These are phyloP conservation scores for Fusarium mundagurra DNA, from an alignment of 2,329 filamentous ascomycete species.

Conservation along the genomic window DNA sequence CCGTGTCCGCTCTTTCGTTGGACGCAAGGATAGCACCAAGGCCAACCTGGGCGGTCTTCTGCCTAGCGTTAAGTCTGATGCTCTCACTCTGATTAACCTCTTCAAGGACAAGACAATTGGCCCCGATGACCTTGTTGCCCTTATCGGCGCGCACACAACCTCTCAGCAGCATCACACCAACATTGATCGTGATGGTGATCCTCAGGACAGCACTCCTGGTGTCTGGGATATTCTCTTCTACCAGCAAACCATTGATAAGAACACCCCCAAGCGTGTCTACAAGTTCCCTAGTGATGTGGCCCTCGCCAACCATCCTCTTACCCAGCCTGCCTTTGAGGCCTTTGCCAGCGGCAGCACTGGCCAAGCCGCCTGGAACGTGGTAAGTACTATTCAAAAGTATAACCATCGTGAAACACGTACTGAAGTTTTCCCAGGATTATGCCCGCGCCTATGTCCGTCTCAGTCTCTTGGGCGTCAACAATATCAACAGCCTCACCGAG, in stretches of 20 bases:
- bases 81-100: slow-evolving; percentile 58
- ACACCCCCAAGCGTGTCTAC: slow-evolving; percentile 50
- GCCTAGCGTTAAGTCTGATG: slow-evolving; percentile 54
- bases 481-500: slow-evolving; percentile 64
- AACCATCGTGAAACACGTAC: neutral
- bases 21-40: slow-evolving; percentile 57
- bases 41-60: slow-evolving; percentile 54
- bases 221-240: slow-evolving; percentile 65
- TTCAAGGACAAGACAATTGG: slow-evolving; percentile 65
- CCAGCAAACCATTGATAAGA: slow-evolving; percentile 48
- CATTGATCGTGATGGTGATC: slow-evolving; percentile 50
- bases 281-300: slow-evolving; percentile 55
- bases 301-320: slow-evolving; percentile 50
- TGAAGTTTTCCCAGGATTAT: slow-evolving; percentile 52
- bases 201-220: slow-evolving; percentile 63
- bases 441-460: slow-evolving; percentile 63
- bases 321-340: slow-evolving; percentile 49
- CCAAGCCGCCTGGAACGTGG: slow-evolving; percentile 54
- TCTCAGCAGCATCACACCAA: slow-evolving; percentile 60
- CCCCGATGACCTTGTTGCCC: slow-evolving; percentile 60
- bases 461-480: slow-evolving; percentile 64
- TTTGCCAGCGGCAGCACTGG: slow-evolving; percentile 48
- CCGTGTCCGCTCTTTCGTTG: slow-evolving; percentile 60
- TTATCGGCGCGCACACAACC: slow-evolving; percentile 64
- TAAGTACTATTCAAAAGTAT: slow-evolving; percentile 36